These are phyloP conservation scores for Phaeotremella skinneri DNA, from an alignment of 768 basidiomycete species.

Conservation along the genomic window DNA sequence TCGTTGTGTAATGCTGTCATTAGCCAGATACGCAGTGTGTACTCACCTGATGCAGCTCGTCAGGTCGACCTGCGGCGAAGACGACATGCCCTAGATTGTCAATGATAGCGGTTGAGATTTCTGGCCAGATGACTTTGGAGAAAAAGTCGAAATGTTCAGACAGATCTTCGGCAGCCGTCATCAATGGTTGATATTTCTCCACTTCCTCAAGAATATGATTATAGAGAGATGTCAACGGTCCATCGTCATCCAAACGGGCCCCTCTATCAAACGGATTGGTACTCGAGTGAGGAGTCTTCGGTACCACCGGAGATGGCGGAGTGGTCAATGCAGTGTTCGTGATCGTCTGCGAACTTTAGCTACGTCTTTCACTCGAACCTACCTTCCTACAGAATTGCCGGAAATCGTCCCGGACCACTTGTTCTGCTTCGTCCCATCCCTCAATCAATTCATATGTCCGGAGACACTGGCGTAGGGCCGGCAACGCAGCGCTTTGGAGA, in stretches of 20 bases:
- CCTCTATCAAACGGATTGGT: slow-evolving; percentile 55
- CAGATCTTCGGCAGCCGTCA: slow-evolving; percentile 69
- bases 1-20: slow-evolving; percentile 74
- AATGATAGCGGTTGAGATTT: slow-evolving; percentile 74
- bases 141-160: slow-evolving; percentile 73
- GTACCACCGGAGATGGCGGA: slow-evolving; percentile 71
- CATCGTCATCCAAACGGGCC: slow-evolving; percentile 57
- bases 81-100: slow-evolving; percentile 76
- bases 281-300: slow-evolving; percentile 62
- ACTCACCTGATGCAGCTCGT: slow-evolving; percentile 80
- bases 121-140: slow-evolving; percentile 84
- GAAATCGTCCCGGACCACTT: slow-evolving; percentile 70
- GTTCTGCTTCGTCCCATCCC: slow-evolving; percentile 84
- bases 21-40: background rate
- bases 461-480: slow-evolving; percentile 38
- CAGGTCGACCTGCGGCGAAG: slow-evolving; percentile 88
- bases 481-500: slow-evolving; percentile 49
- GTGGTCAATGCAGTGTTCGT: slow-evolving; percentile 65
- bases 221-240: slow-evolving; percentile 72
- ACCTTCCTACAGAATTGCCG: slow-evolving; percentile 76
- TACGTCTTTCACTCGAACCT: slow-evolving; percentile 11
- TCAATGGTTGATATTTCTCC: slow-evolving; percentile 64
- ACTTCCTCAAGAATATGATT: slow-evolving; percentile 63
- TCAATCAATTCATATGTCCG: slow-evolving; percentile 58
- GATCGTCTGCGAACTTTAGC: slow-evolving; percentile 61